Conservation (phyloP, 1,284 basidiomycete genomes). For the Trichosporon inkin region DNA sequence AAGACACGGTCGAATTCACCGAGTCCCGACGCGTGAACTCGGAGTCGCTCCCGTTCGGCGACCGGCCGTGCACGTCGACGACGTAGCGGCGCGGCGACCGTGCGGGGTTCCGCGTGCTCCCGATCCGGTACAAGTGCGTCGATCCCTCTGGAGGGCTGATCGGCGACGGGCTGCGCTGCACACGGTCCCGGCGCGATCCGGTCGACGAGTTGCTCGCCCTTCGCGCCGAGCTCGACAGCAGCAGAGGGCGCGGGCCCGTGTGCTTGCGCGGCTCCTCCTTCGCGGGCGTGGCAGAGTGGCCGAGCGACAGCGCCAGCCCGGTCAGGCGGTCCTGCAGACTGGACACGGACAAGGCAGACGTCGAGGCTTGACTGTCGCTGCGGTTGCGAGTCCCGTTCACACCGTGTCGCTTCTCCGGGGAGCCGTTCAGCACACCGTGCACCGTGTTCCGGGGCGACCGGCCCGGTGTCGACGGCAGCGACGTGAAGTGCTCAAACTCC, state of each 20-base stretch:
- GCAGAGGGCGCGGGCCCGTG: conserved; percentile 28
- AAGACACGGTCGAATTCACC: background rate
- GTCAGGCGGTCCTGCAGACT: conserved; percentile 27
- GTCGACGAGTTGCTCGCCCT: conserved; percentile 22
- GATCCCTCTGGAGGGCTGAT: conserved; percentile 17
- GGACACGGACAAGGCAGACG: conserved; percentile 23
- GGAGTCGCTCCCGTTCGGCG: conserved; percentile 1
- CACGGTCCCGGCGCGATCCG: background rate
- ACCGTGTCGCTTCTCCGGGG: conserved; percentile 2
- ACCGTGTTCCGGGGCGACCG: conserved; percentile 1
- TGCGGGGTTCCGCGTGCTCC: conserved; percentile 11
- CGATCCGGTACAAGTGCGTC: conserved; percentile 24
- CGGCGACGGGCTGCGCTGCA: background rate
- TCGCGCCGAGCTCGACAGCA: conserved; percentile 27
- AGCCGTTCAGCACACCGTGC: background rate
- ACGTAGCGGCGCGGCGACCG: background rate
- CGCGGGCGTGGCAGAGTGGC: background rate
- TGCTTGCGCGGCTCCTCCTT: conserved; percentile 11
- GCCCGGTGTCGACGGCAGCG: conserved; percentile 3
- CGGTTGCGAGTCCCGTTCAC: conserved; percentile 5
- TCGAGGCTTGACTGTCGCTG: conserved; percentile 21
- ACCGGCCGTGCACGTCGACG: conserved; percentile 5
- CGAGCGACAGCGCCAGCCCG: conserved; percentile 16
- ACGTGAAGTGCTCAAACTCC: conserved; percentile 20
- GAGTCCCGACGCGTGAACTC: conserved; percentile 6